Evolutionary conservation across 192 early-diverging fungal genomes (phyloP), one percentile per base, ranked within the genome.

Genomic region (Backusella psychrophila): DNA sequence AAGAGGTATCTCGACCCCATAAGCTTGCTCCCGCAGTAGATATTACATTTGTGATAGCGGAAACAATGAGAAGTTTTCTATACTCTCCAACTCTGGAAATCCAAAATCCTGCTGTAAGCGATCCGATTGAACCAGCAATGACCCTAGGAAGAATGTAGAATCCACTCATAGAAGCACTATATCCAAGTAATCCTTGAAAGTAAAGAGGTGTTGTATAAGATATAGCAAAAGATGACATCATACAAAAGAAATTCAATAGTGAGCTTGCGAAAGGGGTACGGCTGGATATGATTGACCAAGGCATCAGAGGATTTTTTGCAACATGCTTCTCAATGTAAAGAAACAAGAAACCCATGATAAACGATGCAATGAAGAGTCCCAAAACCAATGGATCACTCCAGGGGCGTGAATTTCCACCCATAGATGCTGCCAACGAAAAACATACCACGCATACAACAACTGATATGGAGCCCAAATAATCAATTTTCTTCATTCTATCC

Each of bases 301-400:
- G 91, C 71, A 94, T 81, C 26, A 95, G 80, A 6, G 95, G 93
- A 33, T 88, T 88, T 21, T 76, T 75, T 1, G 94, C 84, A 26
- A 89, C 69, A 53, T 87, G 86, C 67, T 86, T 81, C 80, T 96
- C 93, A 49, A 83, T 53, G 4, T 75, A 23, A 17, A 78, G 74
- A 70, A 91, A 91, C 8, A 81, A 15, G 0, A 75, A 72, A 17
- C 83, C 23, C 0, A 77, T 23, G 0, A 82, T 56, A 15, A 79
- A 21, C 12, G 85, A 82, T 36, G 78, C 74, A 35, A 83, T 82
- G 41, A 91, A 66, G n/a, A 77, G 76, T 15, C 81, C 82, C 1
- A 86, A 44, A 3, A 90, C 88, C 34, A 78, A 78, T 3, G 84
- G 81, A 46, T 85, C 83, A 14, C 75, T 66, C 90, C 90, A 91